These are phyloP conservation scores for Blumeria hordei DNA, from an alignment of 2,329 filamentous ascomycete species.

Conservation along the genomic window DNA sequence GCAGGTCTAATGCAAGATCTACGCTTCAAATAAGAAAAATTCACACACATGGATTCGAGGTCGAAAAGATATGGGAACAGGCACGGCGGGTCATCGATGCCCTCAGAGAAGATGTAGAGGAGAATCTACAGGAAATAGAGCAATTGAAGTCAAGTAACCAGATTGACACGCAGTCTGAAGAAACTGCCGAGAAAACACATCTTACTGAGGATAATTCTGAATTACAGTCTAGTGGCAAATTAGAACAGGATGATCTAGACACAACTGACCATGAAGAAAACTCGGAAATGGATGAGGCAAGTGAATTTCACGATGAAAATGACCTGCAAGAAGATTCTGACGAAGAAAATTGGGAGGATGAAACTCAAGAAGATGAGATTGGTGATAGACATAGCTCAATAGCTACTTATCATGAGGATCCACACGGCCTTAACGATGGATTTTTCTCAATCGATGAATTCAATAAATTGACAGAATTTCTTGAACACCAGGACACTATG, in stretches of 20 bases:
- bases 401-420: slow-evolving; percentile 42
- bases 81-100: slow-evolving; percentile 59
- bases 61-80: slow-evolving; percentile 85
- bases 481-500: slow-evolving; percentile 63
- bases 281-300: slow-evolving; percentile 13
- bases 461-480: slow-evolving; percentile 75
- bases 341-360: slow-evolving; percentile 16
- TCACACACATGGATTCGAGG: slow-evolving; percentile 68
- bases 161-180: slow-evolving; percentile 14
- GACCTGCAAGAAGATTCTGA: slow-evolving; percentile 10
- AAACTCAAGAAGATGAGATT: no score
- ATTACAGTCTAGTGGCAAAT: slow-evolving; percentile 13
- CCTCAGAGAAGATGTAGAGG: slow-evolving; percentile 27
- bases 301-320: slow-evolving; percentile 11
- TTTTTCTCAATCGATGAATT: slow-evolving; percentile 98
- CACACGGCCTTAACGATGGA: slow-evolving; percentile 75
- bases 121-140: slow-evolving; percentile 18
- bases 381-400: slow-evolving; percentile 5
- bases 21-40: slow-evolving; percentile 59
- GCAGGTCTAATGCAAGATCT: slow-evolving; percentile 17
- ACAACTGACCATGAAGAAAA: slow-evolving; percentile 15
- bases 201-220: slow-evolving; percentile 20
- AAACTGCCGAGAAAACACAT: slow-evolving; percentile 15
- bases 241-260: slow-evolving; percentile 8
- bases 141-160: slow-evolving; percentile 9